Conservation (phyloP, 2,329 filamentous ascomycete genomes). For the Blumeria hordei region DNA sequence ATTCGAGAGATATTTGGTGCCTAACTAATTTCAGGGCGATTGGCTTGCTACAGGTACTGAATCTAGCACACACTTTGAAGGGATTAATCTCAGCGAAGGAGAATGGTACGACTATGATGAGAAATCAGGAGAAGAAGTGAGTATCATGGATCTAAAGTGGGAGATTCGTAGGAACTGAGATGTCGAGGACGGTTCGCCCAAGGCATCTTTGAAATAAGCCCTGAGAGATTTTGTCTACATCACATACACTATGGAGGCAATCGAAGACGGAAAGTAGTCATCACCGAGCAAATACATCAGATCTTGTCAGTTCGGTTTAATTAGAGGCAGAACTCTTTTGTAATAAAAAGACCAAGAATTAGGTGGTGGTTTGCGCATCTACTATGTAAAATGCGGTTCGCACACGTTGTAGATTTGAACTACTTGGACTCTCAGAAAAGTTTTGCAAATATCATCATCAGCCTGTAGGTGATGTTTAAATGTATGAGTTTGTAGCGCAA, state of each 20-base stretch:
- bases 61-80: conserved; percentile 57
- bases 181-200: neutral
- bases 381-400: too few relatives aligned
- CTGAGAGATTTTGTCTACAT: neutral
- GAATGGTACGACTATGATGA: conserved; percentile 99
- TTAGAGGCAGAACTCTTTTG: neutral
- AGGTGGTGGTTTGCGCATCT: too few relatives aligned
- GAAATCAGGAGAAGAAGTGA: conserved; percentile 76
- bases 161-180: conserved; percentile 29
- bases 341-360: too few relatives aligned
- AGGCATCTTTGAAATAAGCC: neutral
- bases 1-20: neutral
- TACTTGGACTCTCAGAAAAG: too few relatives aligned
- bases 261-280: neutral
- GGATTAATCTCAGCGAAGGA: conserved; percentile 62
- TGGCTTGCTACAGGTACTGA: conserved; percentile 71
- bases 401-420: too few relatives aligned
- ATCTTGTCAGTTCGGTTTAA: neutral
- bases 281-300: neutral
- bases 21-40: conserved; percentile 36
- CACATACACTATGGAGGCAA: neutral
- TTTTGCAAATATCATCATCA: too few relatives aligned
- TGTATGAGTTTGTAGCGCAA: too few relatives aligned
- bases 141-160: conserved; percentile 76
- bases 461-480: too few relatives aligned